Conservation (phyloP, 2,329 filamentous ascomycete species). For the Cladorrhinum sp. region DNA sequence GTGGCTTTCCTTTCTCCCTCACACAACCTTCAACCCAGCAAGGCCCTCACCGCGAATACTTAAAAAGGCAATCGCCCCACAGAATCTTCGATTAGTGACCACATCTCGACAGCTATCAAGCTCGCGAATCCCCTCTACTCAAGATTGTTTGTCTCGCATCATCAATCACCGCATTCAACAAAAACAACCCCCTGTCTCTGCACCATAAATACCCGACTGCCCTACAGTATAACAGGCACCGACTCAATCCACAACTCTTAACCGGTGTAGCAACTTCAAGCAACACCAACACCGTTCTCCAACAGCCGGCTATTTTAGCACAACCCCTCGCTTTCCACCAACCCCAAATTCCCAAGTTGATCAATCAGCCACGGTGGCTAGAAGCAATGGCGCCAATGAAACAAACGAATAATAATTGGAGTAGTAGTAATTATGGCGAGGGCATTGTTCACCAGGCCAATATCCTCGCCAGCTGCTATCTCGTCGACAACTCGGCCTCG, state of each 20-base stretch:
- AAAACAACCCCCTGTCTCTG: too few species aligned
- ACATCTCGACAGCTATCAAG: not conserved
- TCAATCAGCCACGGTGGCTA: conserved; percentile 31
- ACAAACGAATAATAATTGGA: conserved; percentile 64
- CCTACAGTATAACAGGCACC: too few species aligned
- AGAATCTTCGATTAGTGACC: conserved; percentile 2
- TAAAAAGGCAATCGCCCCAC: not conserved
- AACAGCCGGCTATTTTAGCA: not conserved
- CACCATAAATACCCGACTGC: too few species aligned
- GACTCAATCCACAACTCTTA: not conserved
- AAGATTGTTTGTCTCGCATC: not conserved
- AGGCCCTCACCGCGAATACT: not conserved
- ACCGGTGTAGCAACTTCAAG: not conserved
- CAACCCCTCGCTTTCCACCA: not conserved
- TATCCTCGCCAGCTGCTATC: conserved; percentile 88
- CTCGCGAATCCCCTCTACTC: not conserved
- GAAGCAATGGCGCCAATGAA: conserved; percentile 66
- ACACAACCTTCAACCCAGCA: not conserved
- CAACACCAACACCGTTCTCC: not conserved
- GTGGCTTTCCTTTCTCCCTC: not conserved
- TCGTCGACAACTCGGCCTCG: conserved; percentile 56
- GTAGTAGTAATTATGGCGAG: conserved; percentile 77
- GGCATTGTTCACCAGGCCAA: conserved; percentile 63
- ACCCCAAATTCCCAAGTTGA: not conserved
- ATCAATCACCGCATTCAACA: too few species aligned